These are phyloP conservation scores for Acacia acuminata DNA, from an alignment of 306 rosid species.

Conservation along the genomic window DNA sequence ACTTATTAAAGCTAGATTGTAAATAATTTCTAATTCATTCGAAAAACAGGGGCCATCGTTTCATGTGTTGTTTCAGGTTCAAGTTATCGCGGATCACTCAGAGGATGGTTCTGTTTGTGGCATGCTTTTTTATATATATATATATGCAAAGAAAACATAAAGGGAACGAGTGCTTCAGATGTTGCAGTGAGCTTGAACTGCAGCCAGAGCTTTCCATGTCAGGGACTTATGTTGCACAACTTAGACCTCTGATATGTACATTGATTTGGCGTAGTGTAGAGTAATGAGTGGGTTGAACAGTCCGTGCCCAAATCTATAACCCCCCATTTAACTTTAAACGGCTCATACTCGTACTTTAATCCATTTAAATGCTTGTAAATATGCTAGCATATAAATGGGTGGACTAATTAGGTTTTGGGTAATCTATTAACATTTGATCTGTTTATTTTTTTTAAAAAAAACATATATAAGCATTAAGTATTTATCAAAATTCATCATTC, in stretches of 20 bases:
- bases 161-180: conserved; percentile 47
- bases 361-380: too few species aligned
- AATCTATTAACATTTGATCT: too few species aligned
- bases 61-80: conserved; percentile 91
- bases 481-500: too few species aligned
- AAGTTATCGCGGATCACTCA: conserved; percentile 99
- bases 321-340: too few species aligned
- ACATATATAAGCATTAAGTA: too few species aligned
- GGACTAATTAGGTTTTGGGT: too few species aligned
- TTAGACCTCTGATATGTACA: background rate
- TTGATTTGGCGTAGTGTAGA: background rate
- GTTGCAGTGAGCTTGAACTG: conserved; percentile 49
- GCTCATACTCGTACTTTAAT: too few species aligned
- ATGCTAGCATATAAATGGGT: too few species aligned
- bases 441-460: too few species aligned
- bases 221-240: conserved; percentile 47
- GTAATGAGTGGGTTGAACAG: too few species aligned
- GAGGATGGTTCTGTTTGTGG: conserved; percentile 54
- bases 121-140: too few species aligned
- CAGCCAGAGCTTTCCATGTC: conserved; percentile 46
- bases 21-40: background rate
- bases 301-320: too few species aligned
- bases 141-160: conserved; percentile 41
- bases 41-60: conserved; percentile 64
- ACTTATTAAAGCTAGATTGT: background rate